Conservation (phyloP, 2,329 filamentous ascomycete genomes). For the Alternaria ethzedia region DNA sequence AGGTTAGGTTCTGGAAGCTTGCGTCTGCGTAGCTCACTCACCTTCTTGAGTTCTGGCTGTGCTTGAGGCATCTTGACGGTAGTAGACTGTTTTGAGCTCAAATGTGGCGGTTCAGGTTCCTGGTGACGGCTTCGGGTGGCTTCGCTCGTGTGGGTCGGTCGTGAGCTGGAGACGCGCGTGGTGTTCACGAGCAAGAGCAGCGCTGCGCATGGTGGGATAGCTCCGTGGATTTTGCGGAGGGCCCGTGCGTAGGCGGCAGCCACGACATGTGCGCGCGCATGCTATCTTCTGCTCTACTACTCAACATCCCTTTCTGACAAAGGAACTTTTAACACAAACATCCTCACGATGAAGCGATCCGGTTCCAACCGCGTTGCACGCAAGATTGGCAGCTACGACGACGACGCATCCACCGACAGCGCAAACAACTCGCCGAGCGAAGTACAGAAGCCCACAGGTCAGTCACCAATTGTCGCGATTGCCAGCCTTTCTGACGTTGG, state of each 20-base stretch:
- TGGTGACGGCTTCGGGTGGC: background rate
- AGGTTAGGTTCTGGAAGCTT: constrained; percentile 25
- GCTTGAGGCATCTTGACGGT: constrained; percentile 86
- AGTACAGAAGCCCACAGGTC: constrained; percentile 50
- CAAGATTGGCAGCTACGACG: constrained; percentile 76
- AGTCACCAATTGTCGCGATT: constrained; percentile 34
- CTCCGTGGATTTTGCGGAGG: constrained; percentile 29
- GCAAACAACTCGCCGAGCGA: constrained; percentile 39
- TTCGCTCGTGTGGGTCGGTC: constrained; percentile 8
- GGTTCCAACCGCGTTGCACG: constrained; percentile 72
- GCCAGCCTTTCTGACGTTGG: constrained; percentile 32
- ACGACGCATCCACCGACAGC: constrained; percentile 46
- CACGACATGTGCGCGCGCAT: constrained; percentile 18
- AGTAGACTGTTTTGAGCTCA: constrained; percentile 3
- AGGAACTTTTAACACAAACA: background rate
- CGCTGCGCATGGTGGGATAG: constrained; percentile 20
- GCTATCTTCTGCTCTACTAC: background rate
- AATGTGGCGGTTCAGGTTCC: background rate
- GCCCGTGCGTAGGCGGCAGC: constrained; percentile 16
- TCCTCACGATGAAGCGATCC: constrained; percentile 60
- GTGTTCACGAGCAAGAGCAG: constrained; percentile 18
- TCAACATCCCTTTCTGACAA: background rate
- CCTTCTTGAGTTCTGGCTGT: constrained; percentile 99
- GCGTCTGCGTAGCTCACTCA: constrained; percentile 48
- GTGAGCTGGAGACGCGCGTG: constrained; percentile 13